Percentiles rank a stretch among this genome's conserved stretches.
These are phyloP conservation scores for Guyanaporus albipodus DNA, from an alignment of 768 basidiomycete genomes.

Conservation along the genomic window DNA sequence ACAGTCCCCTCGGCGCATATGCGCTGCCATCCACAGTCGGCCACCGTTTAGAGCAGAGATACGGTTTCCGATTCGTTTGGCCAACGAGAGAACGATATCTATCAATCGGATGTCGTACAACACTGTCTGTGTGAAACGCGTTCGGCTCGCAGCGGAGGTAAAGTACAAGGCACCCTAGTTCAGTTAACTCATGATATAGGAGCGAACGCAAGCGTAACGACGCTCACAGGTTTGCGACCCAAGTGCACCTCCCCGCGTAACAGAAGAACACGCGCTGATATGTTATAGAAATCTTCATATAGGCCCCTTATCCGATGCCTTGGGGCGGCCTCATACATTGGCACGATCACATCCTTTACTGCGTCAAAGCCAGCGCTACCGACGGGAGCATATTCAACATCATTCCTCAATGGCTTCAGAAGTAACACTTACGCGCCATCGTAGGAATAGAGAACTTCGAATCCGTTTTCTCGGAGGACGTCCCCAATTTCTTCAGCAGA, in stretches of 20 bases:
- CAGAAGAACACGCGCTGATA: constrained; percentile 35
- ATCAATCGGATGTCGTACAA: constrained; percentile 29
- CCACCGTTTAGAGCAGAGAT: constrained; percentile 29
- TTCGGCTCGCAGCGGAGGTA: constrained; percentile 27
- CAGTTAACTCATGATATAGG: background rate
- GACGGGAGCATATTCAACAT: background rate
- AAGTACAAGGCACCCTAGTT: constrained; percentile 34
- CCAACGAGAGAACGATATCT: constrained; percentile 26
- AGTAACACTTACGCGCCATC: constrained; percentile 38
- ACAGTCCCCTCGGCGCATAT: constrained; percentile 46
- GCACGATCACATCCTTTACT: constrained; percentile 36
- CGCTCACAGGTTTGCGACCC: constrained; percentile 36
- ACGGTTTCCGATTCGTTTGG: constrained; percentile 29
- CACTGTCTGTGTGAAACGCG: constrained; percentile 30
- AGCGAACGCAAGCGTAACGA: background rate
- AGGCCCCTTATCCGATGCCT: constrained; percentile 34
- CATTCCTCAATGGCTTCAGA: background rate
- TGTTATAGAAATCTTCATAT: constrained; percentile 35
- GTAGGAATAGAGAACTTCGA: constrained; percentile 40
- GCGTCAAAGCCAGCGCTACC: constrained; percentile 37
- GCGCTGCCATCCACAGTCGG: constrained; percentile 41
- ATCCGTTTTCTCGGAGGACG: constrained; percentile 37
- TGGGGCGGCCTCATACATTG: constrained; percentile 33
- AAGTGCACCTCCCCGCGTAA: constrained; percentile 39
- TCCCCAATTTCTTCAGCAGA: constrained; percentile 30